A percentile compares a stretch with the other conserved stretches of the same genome.
Evolutionary conservation across 208 protist genomes (phyloP).

Genomic region (Leishmania tarentolae): DNA sequence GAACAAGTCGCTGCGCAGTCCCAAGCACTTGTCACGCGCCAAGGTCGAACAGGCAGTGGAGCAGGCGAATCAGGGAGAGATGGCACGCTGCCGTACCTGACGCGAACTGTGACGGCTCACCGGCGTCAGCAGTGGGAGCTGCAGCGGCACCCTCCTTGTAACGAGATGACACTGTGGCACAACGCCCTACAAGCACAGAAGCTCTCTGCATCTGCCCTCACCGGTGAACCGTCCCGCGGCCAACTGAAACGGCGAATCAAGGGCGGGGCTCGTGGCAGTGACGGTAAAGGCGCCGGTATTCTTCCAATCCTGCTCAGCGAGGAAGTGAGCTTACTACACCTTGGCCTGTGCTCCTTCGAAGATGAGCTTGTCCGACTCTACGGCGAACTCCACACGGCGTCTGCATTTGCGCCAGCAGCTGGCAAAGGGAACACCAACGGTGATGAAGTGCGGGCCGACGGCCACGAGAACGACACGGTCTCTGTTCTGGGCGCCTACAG

Average conservation of each 20-base stretch:
- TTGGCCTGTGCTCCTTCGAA: constrained; percentile 70
- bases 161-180: constrained; percentile 21
- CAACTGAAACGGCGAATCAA: neutral
- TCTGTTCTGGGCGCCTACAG: constrained; percentile 26
- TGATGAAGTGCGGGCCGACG: neutral
- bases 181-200: constrained; percentile 35
- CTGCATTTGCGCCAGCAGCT: neutral
- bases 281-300: constrained; percentile 5
- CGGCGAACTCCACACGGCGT: constrained; percentile 24
- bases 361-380: constrained; percentile 70
- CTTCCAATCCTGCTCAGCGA: constrained; percentile 61
- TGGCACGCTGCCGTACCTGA: constrained; percentile 17
- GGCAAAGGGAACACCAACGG: neutral
- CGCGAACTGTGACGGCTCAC: constrained; percentile 33
- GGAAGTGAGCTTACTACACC: constrained; percentile 79
- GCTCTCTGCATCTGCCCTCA: constrained; percentile 2
- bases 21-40: neutral
- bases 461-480: constrained; percentile 3
- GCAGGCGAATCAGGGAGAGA: neutral
- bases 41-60: neutral
- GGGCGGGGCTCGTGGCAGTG: neutral
- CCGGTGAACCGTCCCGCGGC: neutral
- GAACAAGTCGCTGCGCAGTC: constrained; percentile 31
- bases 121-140: constrained; percentile 43
- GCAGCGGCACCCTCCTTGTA: constrained; percentile 39